Evolutionary conservation across 768 basidiomycete species (phyloP).

Genomic region (Lentinula sp.): DNA sequence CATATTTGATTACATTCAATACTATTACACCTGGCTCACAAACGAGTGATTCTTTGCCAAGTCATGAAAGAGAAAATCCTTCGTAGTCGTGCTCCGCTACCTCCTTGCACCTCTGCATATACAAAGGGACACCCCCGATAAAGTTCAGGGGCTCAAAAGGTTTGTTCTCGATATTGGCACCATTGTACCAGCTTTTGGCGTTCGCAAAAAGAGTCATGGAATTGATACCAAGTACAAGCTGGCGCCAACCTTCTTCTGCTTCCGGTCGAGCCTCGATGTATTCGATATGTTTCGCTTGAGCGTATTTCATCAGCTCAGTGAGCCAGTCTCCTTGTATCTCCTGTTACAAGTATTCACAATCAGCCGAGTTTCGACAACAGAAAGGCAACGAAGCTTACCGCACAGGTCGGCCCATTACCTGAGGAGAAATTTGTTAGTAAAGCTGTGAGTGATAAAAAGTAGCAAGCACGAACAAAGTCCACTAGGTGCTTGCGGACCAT

Average conservation of each 20-base stretch:
- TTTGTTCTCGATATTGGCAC: conserved; percentile 11
- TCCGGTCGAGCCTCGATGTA: conserved; percentile 9
- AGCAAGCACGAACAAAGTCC: conserved; percentile 7
- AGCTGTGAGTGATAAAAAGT: neutral
- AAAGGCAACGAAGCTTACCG: conserved; percentile 4
- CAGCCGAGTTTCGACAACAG: neutral
- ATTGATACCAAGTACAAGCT: conserved; percentile 1
- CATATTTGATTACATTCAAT: too few species aligned
- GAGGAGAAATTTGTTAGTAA: neutral
- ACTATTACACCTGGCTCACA: too few species aligned
- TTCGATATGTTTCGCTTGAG: conserved; percentile 8
- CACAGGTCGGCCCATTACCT: conserved; percentile 10
- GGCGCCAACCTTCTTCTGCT: conserved; percentile 10
- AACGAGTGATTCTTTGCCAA: neutral
- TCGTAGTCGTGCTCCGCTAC: conserved; percentile 10
- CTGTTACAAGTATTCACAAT: neutral
- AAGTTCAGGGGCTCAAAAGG: conserved; percentile 8
- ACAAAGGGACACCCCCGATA: conserved; percentile 8
- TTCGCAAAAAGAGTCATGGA: neutral
- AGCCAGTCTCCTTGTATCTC: conserved; percentile 15
- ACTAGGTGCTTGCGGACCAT: conserved; percentile 12
- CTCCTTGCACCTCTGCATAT: conserved; percentile 4
- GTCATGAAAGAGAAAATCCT: conserved; percentile 6
- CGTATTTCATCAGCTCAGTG: conserved; percentile 7
- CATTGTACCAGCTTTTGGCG: conserved; percentile 11